Evolutionary conservation across 805 yeast species (phyloP), one percentile per base, ranked within the genome.

Genomic region (Yarrowia sp.): DNA sequence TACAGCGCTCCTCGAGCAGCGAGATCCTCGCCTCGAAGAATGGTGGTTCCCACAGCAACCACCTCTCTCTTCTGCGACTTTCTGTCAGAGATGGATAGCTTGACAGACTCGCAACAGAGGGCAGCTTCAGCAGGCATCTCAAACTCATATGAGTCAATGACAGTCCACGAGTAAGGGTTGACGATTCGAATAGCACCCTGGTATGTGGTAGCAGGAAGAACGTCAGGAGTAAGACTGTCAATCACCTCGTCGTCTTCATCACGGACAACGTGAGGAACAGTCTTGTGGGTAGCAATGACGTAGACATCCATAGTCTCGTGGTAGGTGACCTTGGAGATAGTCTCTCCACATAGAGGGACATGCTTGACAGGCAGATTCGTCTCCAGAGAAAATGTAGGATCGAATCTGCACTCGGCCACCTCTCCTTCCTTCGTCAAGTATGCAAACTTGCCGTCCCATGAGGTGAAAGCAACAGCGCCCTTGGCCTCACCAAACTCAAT

Each of bases 1-100:
- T 86, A 85, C 77, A 91, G 89, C 0, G 87, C 81, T 0, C 99
- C 99, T 73, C 86, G 85, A 0, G 96, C 85, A 3, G 91, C 84
- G 69, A 89, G 79, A 77, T 92, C 97, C 74, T 94, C 99, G 69
- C 87, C 86, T 68, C 94, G 83, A 65, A 87, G 83, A 67, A 83
- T 81, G 0, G 95, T 89, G 1, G 93, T 85, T 17, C 98, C 98
- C n/a, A 89, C 80, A 0, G 91, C 87, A 9, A 95, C 78, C 63
- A 86, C 85, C 73, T 90, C 95, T 70, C 86, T 85, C 70, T 82
- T 85, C 63, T 82, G 70, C 19, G 71, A 72, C 14, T 75, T 70
- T 15, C 69, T 67, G 52, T 77, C 80, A 3, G 79, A 76, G 12
- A 78, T 77, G 68, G 83, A 83, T 68, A 83, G 80, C 24, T 79